A percentile compares a stretch with the other conserved stretches of the same genome.
phyloP scores from a whole-genome alignment of 2,329 filamentous ascomycete genomes.

The Beauveria rudraprayagi region DNA sequence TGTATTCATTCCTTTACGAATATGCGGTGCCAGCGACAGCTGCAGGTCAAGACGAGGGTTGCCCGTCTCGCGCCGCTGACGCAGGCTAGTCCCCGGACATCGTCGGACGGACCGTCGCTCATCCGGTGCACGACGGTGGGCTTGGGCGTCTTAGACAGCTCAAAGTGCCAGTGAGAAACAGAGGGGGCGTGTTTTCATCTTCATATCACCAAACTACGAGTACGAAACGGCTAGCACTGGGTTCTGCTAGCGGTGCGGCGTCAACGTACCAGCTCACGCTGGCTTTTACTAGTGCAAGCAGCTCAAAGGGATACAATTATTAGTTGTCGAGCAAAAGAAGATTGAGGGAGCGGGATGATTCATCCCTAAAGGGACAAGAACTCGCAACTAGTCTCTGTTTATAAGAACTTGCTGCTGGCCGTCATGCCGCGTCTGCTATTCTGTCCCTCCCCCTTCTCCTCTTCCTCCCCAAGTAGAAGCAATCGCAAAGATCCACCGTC shows the following conservation, averaged over 20 bases:
- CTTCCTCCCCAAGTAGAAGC: neutral
- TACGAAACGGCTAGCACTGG: neutral
- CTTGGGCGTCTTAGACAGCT: neutral
- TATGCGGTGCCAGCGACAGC: no score
- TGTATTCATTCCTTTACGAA: no score
- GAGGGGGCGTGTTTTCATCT: neutral
- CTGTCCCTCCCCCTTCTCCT: neutral
- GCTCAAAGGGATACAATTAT: no score
- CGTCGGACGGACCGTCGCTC: slow-evolving; percentile 5
- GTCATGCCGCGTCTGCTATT: neutral
- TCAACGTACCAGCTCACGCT: neutral
- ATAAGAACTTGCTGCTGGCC: neutral
- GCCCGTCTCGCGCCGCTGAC: neutral
- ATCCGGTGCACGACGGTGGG: neutral
- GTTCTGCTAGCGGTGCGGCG: neutral
- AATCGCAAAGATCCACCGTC: neutral
- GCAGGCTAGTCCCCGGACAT: neutral
- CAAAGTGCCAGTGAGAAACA: neutral
- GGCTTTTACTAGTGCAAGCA: neutral
- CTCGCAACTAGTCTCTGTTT: neutral
- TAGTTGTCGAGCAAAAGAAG: neutral
- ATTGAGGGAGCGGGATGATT: neutral
- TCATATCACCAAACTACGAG: neutral
- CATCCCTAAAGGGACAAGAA: neutral
- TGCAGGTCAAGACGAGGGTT: neutral